Evolutionary conservation across 1,284 basidiomycete species (phyloP), one percentile per base, ranked within the genome.

Genomic region (Puccinia triticina): DNA sequence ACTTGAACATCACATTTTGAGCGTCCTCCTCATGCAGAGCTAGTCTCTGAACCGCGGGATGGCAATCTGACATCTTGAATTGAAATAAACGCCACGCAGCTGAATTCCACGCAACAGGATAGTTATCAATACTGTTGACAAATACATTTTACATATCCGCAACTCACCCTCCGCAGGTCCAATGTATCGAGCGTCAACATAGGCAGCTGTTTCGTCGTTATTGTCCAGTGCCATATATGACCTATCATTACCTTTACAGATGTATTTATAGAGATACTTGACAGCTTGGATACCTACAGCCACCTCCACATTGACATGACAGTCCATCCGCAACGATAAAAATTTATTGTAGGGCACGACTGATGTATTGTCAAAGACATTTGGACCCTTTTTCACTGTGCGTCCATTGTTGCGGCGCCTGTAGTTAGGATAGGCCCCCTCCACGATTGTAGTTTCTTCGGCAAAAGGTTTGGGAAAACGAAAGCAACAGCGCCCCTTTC

Each of bases 231-330:
- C 86, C 12, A 73, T 10, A 7, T 8, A 10, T 0, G 86, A 86
- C 0, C 86, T 84, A 84, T 90, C 89, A 43, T 84, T 79, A 0
- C 90, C 90, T 83, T 90, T 90, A 83, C 88, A 86, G 59, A 89
- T 86, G 83, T 90, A 90, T 82, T 90, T 90, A 85, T 88, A 87
- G 5, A 88, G 82, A 83, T 90, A 90, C 83, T 90, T 89, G 83
- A 89, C 76, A 0, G 87, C 85, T 1, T 79, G 82, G 34, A 89
- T 82, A 0, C 85, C 86, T 8, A 85, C 83, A 1, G 85, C 85
- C 77, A 87, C 87, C 76, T 89, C 88, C 0, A 89, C 84, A 83
- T 91, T 90, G 83, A 90, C 89, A 83, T 90, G 80, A n/a, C n/a
- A n/a, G n/a, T n/a, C n/a, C n/a, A n/a, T n/a, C n/a, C n/a, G n/a